phyloP scores from a whole-genome alignment of 805 yeast species.

The Kodamaea laetipori region DNA sequence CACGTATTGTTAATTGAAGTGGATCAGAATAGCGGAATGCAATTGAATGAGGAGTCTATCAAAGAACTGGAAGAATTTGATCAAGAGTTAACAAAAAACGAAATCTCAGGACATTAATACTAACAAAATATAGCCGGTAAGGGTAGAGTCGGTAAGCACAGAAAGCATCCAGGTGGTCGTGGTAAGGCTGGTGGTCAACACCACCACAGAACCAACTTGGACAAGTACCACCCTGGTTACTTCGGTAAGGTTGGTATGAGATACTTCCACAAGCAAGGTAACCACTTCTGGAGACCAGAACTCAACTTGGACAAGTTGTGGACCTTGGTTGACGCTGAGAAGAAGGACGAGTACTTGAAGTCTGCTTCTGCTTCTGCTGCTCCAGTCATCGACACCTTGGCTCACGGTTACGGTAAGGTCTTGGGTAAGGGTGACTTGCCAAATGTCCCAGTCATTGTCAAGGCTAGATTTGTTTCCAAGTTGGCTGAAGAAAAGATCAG shows the following conservation, averaged over 20 bases:
- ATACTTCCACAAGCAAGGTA: conserved; percentile 94
- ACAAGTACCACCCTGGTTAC: conserved; percentile 99
- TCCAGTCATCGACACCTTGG: conserved; percentile 98
- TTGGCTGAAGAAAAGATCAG: conserved; percentile 99
- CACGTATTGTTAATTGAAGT: background rate
- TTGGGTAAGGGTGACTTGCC: conserved; percentile 99
- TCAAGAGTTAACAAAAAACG: too few relatives aligned
- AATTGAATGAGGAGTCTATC: too few relatives aligned
- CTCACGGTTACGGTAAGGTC: conserved; percentile 99
- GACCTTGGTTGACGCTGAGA: conserved; percentile 91
- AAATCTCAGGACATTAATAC: conserved; percentile 22
- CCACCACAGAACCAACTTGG: conserved; percentile 99
- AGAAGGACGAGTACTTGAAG: conserved; percentile 91
- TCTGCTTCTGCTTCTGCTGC: conserved; percentile 86
- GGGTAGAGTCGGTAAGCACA: conserved; percentile 99
- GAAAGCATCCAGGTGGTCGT: conserved; percentile 99
- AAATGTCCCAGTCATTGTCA: conserved; percentile 96
- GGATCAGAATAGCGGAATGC: background rate
- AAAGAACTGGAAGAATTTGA: too few relatives aligned
- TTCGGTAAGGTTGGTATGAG: conserved; percentile 99
- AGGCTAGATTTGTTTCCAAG: conserved; percentile 98
- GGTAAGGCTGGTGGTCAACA: conserved; percentile 99
- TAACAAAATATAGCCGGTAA: conserved; percentile 83
- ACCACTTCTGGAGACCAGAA: conserved; percentile 97
- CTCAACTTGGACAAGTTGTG: conserved; percentile 98